Conservation (phyloP, 2,329 filamentous ascomycete genomes). For the Lithohypha guttulata region DNA sequence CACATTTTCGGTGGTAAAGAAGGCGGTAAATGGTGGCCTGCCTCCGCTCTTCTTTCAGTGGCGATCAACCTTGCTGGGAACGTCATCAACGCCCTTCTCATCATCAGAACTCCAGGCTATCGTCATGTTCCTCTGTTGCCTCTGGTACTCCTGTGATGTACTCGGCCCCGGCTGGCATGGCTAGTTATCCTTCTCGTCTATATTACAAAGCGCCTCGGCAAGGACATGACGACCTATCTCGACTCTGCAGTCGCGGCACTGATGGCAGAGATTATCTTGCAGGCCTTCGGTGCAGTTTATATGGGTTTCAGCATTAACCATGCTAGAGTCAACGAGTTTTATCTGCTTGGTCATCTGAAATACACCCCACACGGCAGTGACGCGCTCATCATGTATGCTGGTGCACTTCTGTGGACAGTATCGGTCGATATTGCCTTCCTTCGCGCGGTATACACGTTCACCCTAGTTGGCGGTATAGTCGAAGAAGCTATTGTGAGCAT, state of each 20-base stretch:
- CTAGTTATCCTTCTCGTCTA: conserved; percentile 17
- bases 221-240: conserved; percentile 14
- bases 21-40: conserved; percentile 16
- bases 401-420: conserved; percentile 23
- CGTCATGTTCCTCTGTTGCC: conserved; percentile 19
- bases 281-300: conserved; percentile 20
- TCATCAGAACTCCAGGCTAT: conserved; percentile 21
- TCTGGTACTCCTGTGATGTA: conserved; percentile 26
- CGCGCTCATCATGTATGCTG: conserved; percentile 25
- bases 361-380: conserved; percentile 10
- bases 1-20: not conserved
- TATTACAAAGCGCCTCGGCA: conserved; percentile 2
- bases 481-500: not conserved
- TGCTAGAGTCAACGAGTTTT: conserved; percentile 24
- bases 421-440: conserved; percentile 1
- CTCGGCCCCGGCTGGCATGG: conserved; percentile 25
- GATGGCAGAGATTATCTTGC: conserved; percentile 24
- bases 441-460: not conserved
- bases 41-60: conserved; percentile 19
- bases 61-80: conserved; percentile 22
- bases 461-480: not conserved
- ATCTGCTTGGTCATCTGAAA: conserved; percentile 11
- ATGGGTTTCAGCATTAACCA: conserved; percentile 24
- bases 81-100: conserved; percentile 20
- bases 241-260: conserved; percentile 16